Evolutionary conservation across 2,329 filamentous ascomycete genomes (phyloP), one percentile per base, ranked within the genome.

Genomic region (Stemphylium vesicarium): DNA sequence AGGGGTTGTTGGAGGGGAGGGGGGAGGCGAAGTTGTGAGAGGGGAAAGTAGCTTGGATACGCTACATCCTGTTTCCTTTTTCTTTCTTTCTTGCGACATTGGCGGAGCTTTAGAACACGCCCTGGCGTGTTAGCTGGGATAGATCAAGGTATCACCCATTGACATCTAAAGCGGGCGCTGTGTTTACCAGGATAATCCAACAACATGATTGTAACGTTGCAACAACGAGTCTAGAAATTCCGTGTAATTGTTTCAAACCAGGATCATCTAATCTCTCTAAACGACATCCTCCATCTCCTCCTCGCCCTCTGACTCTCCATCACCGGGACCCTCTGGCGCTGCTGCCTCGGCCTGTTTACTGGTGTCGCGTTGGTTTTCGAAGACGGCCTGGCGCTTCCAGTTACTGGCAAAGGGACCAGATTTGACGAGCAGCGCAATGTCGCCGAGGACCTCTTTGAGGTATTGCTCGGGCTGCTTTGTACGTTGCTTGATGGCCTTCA

Each of bases 391-490:
- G 53, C 97, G 78, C 64, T 88, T 88, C 87, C 92, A 98, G 63
- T 89, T 88, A 73, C 92, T 94, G 46, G 91, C 89, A 72, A 96
- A 96, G 3, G 87, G 84, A 22, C 94, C 94, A 41, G 87, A 88
- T 75, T 92, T 91, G 72, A 96, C 88, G 57, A 96, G 79, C 16
- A 90, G 85, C 0, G 92, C 94, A 56, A 98, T 85, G 70, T 92
- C 87, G 59, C 93, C 89, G 63, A 99, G 79, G 0, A 88, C 89
- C 72, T 95, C 86, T 50, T 94, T 92, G 58, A 99, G 85, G 75
- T 93, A 98, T n/a, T 89, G 88, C 73, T 98, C 95, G 1, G 95
- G 95, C 77, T 99, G 95, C 56, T 88, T 85, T 35, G 96, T 85
- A 57, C 84, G 81, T 45, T 86, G 82, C 60, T 92, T 91, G 64